These are phyloP conservation scores for Anacardium occidentale DNA, from an alignment of 345 rosid species.

Conservation along the genomic window DNA sequence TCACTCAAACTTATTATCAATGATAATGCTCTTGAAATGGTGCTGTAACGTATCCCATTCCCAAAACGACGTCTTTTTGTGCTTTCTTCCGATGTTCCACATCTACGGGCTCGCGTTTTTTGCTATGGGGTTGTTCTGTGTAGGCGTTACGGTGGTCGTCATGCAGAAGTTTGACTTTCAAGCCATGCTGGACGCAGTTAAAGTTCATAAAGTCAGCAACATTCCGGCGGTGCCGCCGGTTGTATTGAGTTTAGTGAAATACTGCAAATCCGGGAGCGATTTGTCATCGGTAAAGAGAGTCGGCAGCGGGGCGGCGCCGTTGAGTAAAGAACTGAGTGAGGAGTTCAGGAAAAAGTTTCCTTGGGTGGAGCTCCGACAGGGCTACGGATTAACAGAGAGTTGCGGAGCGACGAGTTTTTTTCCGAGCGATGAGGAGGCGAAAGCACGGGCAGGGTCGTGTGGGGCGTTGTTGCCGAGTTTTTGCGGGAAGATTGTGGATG, in stretches of 20 bases:
- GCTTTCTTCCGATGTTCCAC: constrained; percentile 61
- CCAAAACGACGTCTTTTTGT: constrained; percentile 41
- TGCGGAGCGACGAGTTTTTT: constrained; percentile 42
- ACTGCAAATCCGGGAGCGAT: constrained; percentile 24
- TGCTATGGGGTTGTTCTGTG: constrained; percentile 44
- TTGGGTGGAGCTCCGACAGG: constrained; percentile 60
- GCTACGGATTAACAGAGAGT: constrained; percentile 62
- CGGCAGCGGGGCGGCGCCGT: constrained; percentile 60
- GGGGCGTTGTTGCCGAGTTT: constrained; percentile 46
- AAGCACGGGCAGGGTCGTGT: constrained; percentile 39
- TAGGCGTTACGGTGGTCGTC: constrained; percentile 43
- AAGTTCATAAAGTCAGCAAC: constrained; percentile 47
- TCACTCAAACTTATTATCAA: constrained; percentile 50
- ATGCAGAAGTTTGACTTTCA: constrained; percentile 49
- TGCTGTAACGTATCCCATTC: constrained; percentile 35
- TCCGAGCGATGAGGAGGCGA: constrained; percentile 26
- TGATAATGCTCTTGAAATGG: constrained; percentile 46
- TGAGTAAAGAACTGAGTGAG: constrained; percentile 49
- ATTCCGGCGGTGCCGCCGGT: constrained; percentile 64
- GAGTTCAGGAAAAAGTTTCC: constrained; percentile 51
- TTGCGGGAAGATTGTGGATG: constrained; percentile 44
- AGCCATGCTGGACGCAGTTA: constrained; percentile 45
- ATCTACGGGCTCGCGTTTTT: constrained; percentile 63
- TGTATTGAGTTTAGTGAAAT: constrained; percentile 47
- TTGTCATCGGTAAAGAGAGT: constrained; percentile 43